Conservation (phyloP, 441 rosid genomes). For the Gossypium aridum region DNA sequence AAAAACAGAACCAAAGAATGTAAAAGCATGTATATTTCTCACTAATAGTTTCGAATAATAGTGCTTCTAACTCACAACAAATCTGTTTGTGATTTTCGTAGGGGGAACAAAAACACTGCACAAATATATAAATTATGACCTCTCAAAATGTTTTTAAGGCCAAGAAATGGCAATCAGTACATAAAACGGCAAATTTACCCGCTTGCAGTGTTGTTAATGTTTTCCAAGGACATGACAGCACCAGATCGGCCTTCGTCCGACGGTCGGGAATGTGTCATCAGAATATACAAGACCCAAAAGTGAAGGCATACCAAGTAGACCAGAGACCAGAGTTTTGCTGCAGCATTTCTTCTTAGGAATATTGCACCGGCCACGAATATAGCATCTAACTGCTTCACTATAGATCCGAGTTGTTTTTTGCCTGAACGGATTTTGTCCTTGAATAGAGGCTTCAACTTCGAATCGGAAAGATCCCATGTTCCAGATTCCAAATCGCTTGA, state of each 20-base stretch:
- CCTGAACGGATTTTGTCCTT: constrained; percentile 66
- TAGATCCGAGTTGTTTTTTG: constrained; percentile 61
- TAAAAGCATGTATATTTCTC: background rate
- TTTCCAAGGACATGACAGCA: constrained; percentile 75
- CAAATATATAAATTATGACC: constrained; percentile 6
- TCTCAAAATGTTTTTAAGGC: constrained; percentile 21
- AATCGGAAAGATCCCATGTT: constrained; percentile 42
- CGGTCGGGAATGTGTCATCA: constrained; percentile 42
- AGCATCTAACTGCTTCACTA: constrained; percentile 66
- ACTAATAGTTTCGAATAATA: background rate
- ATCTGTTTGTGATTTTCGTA: background rate
- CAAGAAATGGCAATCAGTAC: background rate
- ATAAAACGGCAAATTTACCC: constrained; percentile 17
- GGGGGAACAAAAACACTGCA: constrained; percentile 10
- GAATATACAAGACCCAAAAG: constrained; percentile 90
- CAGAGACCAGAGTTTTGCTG: constrained; percentile 69
- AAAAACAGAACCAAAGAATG: background rate
- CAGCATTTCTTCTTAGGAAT: constrained; percentile 67
- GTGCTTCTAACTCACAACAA: background rate
- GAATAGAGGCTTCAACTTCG: constrained; percentile 47
- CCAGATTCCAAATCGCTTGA: constrained; percentile 68
- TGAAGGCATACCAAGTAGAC: constrained; percentile 76
- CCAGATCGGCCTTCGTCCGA: constrained; percentile 52
- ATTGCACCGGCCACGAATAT: constrained; percentile 71
- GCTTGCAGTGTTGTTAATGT: constrained; percentile 51